Evolutionary conservation across 495 filamentous ascomycete species (phyloP).

Genomic region (Aspergillus haitiensis): DNA sequence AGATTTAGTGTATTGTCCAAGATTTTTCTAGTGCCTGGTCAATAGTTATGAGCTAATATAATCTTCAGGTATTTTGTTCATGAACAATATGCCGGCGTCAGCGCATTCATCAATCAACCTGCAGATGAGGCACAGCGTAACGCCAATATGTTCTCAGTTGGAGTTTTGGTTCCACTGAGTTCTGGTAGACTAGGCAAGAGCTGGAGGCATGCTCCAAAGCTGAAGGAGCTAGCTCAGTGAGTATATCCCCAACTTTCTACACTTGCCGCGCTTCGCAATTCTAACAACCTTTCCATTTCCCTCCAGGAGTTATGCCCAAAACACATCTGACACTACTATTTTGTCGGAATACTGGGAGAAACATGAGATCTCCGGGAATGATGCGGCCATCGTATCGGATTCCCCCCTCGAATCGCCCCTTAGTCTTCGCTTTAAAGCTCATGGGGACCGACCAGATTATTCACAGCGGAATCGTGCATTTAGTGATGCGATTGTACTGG

Average conservation of each 20-base stretch:
- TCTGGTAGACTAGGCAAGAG: conserved; percentile 83
- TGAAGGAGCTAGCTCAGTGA: conserved; percentile 74
- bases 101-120: conserved; percentile 86
- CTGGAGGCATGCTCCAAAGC: conserved; percentile 79
- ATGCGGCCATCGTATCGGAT: conserved; percentile 36
- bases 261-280: not conserved
- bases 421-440: conserved; percentile 46
- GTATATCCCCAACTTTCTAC: conserved; percentile 20
- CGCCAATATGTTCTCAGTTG: conserved; percentile 90
- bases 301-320: conserved; percentile 35
- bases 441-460: conserved; percentile 38
- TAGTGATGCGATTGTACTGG: conserved; percentile 53
- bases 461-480: conserved; percentile 37
- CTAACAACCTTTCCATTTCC: conserved; percentile 6
- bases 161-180: conserved; percentile 80
- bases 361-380: conserved; percentile 55
- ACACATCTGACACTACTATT: conserved; percentile 51
- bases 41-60: not conserved
- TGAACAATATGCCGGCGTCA: conserved; percentile 79
- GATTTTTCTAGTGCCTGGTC: not conserved
- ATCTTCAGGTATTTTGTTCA: conserved; percentile 80
- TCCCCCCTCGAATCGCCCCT: conserved; percentile 57
- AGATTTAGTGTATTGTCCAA: conserved; percentile 69
- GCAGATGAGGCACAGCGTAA: conserved; percentile 76
- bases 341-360: conserved; percentile 81